Percentiles rank a stretch among this genome's conserved stretches.
Conservation (phyloP, 805 yeast genomes). For the Komagataella ulmi region DNA sequence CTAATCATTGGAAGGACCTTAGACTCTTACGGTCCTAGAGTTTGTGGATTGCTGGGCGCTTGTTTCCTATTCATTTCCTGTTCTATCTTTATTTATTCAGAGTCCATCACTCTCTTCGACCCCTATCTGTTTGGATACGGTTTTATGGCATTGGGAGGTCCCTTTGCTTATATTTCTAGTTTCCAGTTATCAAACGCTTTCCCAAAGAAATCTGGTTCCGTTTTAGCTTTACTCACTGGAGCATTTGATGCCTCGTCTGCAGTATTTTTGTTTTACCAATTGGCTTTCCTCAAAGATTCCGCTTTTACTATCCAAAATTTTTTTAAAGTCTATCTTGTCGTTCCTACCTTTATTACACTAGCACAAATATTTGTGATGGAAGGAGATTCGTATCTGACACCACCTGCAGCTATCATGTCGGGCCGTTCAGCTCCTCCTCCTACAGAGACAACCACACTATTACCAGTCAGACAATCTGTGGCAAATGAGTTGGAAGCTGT, state of each 20-base stretch:
- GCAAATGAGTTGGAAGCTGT: not conserved
- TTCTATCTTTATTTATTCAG: conserved; percentile 28
- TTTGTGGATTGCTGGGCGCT: conserved; percentile 41
- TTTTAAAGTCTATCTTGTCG: conserved; percentile 31
- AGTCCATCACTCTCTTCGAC: conserved; percentile 21
- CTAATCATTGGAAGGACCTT: conserved; percentile 33
- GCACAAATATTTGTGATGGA: conserved; percentile 37
- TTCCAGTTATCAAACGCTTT: conserved; percentile 45
- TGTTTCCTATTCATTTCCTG: conserved; percentile 30
- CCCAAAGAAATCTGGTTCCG: conserved; percentile 37
- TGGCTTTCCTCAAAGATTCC: conserved; percentile 20
- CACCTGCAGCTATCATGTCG: conserved; percentile 12
- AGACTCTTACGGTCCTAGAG: conserved; percentile 37
- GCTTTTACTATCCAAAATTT: conserved; percentile 27
- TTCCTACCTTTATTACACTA: conserved; percentile 33
- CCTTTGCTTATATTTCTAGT: conserved; percentile 40
- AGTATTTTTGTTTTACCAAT: conserved; percentile 33
- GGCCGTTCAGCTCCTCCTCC: not conserved
- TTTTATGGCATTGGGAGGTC: conserved; percentile 44
- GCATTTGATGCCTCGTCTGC: conserved; percentile 50
- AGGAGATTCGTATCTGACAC: conserved; percentile 32
- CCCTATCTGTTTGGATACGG: conserved; percentile 40
- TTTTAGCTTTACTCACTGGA: conserved; percentile 41
- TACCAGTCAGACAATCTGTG: not conserved
- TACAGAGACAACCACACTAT: conserved; percentile 6